These are phyloP conservation scores for Przewalskia tangutica DNA, from an alignment of 257 asterid genomes.

Conservation along the genomic window DNA sequence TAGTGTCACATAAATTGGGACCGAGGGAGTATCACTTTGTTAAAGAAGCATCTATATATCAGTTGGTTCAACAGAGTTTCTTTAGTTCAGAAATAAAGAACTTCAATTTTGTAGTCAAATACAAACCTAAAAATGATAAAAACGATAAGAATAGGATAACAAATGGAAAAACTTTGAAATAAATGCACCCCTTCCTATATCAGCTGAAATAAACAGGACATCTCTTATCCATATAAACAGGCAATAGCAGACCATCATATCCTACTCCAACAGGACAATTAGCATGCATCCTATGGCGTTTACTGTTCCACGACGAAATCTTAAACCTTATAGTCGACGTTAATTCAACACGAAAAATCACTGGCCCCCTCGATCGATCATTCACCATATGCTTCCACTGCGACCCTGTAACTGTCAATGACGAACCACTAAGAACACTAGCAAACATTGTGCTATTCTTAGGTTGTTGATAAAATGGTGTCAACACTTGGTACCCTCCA, in stretches of 20 bases:
- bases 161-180: not conserved
- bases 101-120: not conserved
- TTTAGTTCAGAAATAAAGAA: not conserved
- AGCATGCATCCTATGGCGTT: slow-evolving; percentile 57
- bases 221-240: slow-evolving; percentile 31
- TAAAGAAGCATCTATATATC: too few relatives aligned
- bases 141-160: not conserved
- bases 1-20: too few relatives aligned
- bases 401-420: slow-evolving; percentile 25
- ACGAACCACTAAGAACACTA: slow-evolving; percentile 40
- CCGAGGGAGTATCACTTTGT: too few relatives aligned
- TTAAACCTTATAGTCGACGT: slow-evolving; percentile 57
- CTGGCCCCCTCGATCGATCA: slow-evolving; percentile 38
- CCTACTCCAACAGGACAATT: slow-evolving; percentile 72
- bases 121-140: not conserved
- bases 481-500: slow-evolving; percentile 25
- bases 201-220: slow-evolving; percentile 68
- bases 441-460: slow-evolving; percentile 52
- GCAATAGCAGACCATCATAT: slow-evolving; percentile 57
- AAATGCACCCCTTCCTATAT: not conserved
- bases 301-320: slow-evolving; percentile 64
- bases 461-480: slow-evolving; percentile 59
- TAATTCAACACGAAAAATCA: slow-evolving; percentile 46
- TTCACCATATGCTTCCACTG: slow-evolving; percentile 43
- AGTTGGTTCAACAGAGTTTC: too few relatives aligned